Evolutionary conservation across 1,139 yeast genomes (phyloP).

Genomic region (Protomyces macrosporus): DNA sequence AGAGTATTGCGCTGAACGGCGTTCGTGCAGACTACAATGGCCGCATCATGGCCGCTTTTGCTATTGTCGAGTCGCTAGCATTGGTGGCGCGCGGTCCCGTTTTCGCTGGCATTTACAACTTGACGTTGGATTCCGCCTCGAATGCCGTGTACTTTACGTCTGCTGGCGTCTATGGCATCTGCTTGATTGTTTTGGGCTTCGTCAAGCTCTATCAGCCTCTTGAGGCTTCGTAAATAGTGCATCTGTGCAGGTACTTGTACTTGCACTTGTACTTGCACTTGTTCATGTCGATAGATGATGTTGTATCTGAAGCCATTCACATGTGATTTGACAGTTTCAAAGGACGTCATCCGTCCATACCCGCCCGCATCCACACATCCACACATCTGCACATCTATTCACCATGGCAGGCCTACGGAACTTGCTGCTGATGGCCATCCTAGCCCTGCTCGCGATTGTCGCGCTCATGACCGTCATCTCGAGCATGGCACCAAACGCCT

Average conservation of each 20-base stretch:
- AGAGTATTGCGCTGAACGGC: constrained; percentile 27
- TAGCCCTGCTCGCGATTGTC: neutral
- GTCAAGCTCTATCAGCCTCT: constrained; percentile 23
- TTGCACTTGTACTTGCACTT: too few species aligned
- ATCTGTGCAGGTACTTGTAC: too few species aligned
- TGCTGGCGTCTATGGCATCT: constrained; percentile 15
- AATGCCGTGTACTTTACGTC: constrained; percentile 20
- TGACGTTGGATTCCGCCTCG: constrained; percentile 16
- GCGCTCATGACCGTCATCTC: neutral
- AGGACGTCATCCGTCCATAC: too few species aligned
- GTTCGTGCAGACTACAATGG: constrained; percentile 27
- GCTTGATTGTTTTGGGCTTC: constrained; percentile 15
- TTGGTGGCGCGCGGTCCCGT: constrained; percentile 27
- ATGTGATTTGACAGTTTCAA: too few species aligned
- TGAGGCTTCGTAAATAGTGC: too few species aligned
- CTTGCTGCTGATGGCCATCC: neutral
- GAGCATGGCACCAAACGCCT: neutral
- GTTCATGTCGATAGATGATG: too few species aligned
- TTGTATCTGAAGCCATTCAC: too few species aligned
- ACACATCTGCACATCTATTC: too few species aligned
- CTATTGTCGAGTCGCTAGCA: constrained; percentile 27
- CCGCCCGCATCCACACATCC: too few species aligned
- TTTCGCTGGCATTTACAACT: constrained; percentile 24
- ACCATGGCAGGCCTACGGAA: neutral
- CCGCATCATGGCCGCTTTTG: constrained; percentile 28